Conservation (phyloP, 768 basidiomycete species). For the Phallus indusiatus region DNA sequence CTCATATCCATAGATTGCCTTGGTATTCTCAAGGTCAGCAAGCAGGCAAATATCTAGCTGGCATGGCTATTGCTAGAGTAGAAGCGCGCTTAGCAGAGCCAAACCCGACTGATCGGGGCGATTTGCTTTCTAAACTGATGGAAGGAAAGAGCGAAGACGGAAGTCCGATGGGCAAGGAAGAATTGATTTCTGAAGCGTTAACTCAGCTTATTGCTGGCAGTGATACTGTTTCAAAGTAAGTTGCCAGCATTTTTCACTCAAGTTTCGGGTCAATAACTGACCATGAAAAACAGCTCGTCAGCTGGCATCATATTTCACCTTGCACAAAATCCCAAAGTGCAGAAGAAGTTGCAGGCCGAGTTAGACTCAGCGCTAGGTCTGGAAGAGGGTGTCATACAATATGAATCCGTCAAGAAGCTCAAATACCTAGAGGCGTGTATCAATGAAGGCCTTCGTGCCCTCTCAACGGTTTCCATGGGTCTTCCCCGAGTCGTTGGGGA, state of each 20-base stretch:
- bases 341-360: constrained; percentile 67
- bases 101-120: constrained; percentile 52
- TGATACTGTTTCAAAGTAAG: constrained; percentile 89
- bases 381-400: constrained; percentile 50
- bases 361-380: constrained; percentile 50
- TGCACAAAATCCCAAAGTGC: constrained; percentile 52
- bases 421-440: constrained; percentile 82
- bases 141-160: constrained; percentile 69
- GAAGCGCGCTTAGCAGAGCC: constrained; percentile 59
- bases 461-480: constrained; percentile 77
- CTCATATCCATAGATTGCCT: constrained; percentile 54
- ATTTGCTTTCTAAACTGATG: constrained; percentile 76
- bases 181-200: constrained; percentile 81
- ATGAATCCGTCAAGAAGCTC: too few relatives aligned
- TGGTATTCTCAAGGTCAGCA: constrained; percentile 63
- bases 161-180: constrained; percentile 63
- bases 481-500: constrained; percentile 72
- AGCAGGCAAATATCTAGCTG: constrained; percentile 65
- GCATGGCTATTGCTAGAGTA: constrained; percentile 74
- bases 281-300: constrained; percentile 59
- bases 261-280: neutral
- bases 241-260: constrained; percentile 6
- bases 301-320: constrained; percentile 85
- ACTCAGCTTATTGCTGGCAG: constrained; percentile 84
- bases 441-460: constrained; percentile 75